Percentiles rank a stretch among this genome's conserved stretches.
These are phyloP conservation scores for Inga leiocalycina DNA, from an alignment of 306 rosid genomes.

Conservation along the genomic window DNA sequence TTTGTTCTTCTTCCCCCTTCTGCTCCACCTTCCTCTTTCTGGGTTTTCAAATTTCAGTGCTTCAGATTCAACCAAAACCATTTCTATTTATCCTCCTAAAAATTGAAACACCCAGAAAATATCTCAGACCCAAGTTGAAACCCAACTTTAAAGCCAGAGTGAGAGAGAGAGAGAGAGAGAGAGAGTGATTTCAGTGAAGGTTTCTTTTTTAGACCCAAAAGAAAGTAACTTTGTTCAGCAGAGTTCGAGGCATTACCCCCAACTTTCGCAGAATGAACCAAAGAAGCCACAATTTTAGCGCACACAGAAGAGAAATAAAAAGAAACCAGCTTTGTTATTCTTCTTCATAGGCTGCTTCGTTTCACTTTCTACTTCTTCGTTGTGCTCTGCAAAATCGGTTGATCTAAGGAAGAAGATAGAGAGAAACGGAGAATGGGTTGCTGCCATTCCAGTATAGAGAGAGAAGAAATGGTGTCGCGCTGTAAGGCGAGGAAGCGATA, in stretches of 20 bases:
- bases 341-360: neutral
- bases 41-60: neutral
- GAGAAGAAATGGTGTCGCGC: constrained; percentile 60
- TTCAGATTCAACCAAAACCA: neutral
- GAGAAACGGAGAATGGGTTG: constrained; percentile 50
- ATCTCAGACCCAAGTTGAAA: neutral
- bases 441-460: constrained; percentile 59
- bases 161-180: neutral
- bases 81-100: neutral
- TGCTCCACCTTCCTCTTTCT: neutral
- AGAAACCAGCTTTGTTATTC: neutral
- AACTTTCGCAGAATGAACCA: constrained; percentile 14
- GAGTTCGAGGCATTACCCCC: constrained; percentile 8
- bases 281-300: neutral
- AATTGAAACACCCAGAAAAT: neutral
- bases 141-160: neutral
- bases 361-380: neutral
- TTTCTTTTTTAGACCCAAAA: constrained; percentile 23
- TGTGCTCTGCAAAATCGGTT: constrained; percentile 1
- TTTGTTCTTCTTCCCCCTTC: neutral
- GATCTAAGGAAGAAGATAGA: neutral
- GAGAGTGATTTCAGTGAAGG: neutral
- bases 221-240: constrained; percentile 5
- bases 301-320: neutral
- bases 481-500: constrained; percentile 68